These are phyloP conservation scores for Sporothrix variecibatus DNA, from an alignment of 2,329 filamentous ascomycete genomes.

Conservation along the genomic window DNA sequence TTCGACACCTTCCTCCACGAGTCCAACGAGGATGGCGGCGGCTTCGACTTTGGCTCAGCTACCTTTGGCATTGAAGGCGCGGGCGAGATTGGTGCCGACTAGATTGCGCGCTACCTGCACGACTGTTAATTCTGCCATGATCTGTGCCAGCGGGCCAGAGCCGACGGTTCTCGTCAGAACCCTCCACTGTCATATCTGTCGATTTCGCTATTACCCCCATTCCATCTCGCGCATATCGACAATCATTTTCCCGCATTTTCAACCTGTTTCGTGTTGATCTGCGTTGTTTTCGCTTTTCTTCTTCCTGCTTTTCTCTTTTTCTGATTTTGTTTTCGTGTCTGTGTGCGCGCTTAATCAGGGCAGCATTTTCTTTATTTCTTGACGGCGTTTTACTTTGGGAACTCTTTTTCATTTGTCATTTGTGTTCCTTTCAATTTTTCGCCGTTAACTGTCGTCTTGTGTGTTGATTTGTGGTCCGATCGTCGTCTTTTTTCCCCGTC, in stretches of 20 bases:
- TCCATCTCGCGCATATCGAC: background rate
- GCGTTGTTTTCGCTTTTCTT: background rate
- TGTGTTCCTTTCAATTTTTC: background rate
- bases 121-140: background rate
- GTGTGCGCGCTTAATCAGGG: conserved; percentile 14
- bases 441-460: background rate
- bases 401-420: background rate
- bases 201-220: too few species aligned
- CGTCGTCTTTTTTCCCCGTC: background rate
- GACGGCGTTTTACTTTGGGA: conserved; percentile 24
- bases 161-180: too few species aligned
- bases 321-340: background rate
- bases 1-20: conserved; percentile 69
- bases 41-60: conserved; percentile 57
- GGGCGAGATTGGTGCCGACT: conserved; percentile 49
- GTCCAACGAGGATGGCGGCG: conserved; percentile 50
- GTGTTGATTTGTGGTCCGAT: background rate
- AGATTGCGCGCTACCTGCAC: background rate
- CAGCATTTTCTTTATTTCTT: conserved; percentile 18
- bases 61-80: conserved; percentile 56
- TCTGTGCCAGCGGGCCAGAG: background rate
- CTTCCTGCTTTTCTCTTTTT: background rate
- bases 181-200: too few species aligned
- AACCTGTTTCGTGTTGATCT: background rate
- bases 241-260: background rate